Evolutionary conservation across 2,329 filamentous ascomycete genomes (phyloP), one percentile per base, ranked within the genome.

Genomic region (Colletotrichum caudatum): DNA sequence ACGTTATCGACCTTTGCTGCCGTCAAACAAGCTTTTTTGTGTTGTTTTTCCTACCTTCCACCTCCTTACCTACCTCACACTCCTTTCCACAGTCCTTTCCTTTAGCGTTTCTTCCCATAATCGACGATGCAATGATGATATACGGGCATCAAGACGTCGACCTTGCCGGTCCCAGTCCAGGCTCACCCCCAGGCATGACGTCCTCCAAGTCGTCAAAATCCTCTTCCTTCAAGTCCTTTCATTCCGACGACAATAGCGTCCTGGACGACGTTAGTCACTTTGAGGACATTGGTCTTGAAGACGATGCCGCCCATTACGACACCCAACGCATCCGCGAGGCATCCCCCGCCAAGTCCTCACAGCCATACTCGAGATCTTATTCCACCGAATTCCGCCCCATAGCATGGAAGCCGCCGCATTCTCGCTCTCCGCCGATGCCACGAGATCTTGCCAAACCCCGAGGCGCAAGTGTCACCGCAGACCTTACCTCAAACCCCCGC

Each of bases 251-350:
- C 76, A 90, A 91, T 77, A 89, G 87, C 75, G 87, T 90, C 62
- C 84, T 93, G 57, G 87, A 90, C 64, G 93, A 97, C 78, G 89
- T 92, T 69, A 91, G 90, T 74, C 91, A 98, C 80, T 98, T 98
- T 77, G 95, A 98, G 80, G 95, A 98, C 75, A 97, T 98, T 79
- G 94, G 93, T 16, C 89, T 98, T 39, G 92, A 94, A 76, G 91
- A 94, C 73, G 85, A 86, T 48, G 74, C 78, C 63, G 76, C 81
- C 20, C 69, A 77, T 29, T 78, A 77, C 41, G 78, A 81, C 60
- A 65, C 70, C 16, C 58, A 70, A 51, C 71, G 64, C 57, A 77
- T 80, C 37, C 78, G 80, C 58, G 76, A 81, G 58, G 69, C 79
- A 20, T 79, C 81, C 66, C 41, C 59, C 64, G 44, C 76, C n/a